These are phyloP conservation scores for Aspergillus sclerotiicarbonarius DNA, from an alignment of 495 filamentous ascomycete genomes.

Conservation along the genomic window DNA sequence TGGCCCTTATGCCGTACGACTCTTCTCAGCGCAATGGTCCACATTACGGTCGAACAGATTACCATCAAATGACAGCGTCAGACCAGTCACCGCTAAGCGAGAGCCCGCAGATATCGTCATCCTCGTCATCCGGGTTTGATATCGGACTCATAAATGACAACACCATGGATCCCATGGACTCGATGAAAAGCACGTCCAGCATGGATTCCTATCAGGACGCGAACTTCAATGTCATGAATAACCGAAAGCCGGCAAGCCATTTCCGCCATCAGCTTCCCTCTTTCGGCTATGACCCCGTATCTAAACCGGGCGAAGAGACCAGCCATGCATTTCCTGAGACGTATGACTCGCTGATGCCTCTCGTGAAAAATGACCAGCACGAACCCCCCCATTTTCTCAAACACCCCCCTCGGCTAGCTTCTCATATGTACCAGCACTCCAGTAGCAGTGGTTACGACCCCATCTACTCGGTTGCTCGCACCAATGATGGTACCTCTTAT, in stretches of 20 bases:
- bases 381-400: conserved; percentile 25
- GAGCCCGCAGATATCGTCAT: conserved; percentile 45
- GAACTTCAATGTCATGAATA: conserved; percentile 24
- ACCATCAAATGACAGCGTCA: conserved; percentile 33
- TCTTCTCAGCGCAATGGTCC: conserved; percentile 31
- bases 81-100: conserved; percentile 42
- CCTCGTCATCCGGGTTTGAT: conserved; percentile 43
- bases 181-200: conserved; percentile 32
- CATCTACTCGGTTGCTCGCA: conserved; percentile 28
- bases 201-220: conserved; percentile 39
- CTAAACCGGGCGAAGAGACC: conserved; percentile 21
- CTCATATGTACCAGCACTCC: conserved; percentile 21
- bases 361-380: conserved; percentile 24
- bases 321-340: conserved; percentile 20
- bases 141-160: conserved; percentile 40
- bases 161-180: conserved; percentile 44
- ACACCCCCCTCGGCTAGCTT: conserved; percentile 17
- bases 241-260: conserved; percentile 23
- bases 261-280: conserved; percentile 21
- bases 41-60: conserved; percentile 35
- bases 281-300: conserved; percentile 25
- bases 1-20: conserved; percentile 40
- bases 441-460: conserved; percentile 35
- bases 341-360: conserved; percentile 27
- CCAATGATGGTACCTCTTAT: conserved; percentile 20